Conservation (phyloP, 257 asterid genomes). For the Solanum arcanum region DNA sequence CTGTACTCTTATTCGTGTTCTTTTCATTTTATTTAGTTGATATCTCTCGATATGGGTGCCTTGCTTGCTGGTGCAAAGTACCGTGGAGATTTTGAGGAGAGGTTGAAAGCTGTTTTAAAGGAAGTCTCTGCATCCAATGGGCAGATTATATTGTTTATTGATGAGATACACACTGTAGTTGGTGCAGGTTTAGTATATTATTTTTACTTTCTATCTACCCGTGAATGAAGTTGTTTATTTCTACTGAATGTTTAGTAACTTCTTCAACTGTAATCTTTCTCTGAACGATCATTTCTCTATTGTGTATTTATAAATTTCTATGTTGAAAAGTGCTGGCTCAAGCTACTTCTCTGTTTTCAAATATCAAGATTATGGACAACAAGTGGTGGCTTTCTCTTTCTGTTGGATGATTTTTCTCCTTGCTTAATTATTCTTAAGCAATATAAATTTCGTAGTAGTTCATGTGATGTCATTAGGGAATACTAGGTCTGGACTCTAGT, state of each 20-base stretch:
- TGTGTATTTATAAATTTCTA: background rate
- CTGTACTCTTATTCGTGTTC: background rate
- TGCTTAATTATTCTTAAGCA: background rate
- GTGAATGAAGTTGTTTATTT: background rate
- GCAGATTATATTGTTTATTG: constrained; percentile 78
- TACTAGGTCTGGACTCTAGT: background rate
- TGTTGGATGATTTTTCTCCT: background rate
- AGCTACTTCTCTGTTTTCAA: background rate
- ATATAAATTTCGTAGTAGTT: background rate
- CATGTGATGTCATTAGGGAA: background rate
- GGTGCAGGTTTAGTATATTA: constrained; percentile 64
- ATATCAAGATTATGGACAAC: background rate
- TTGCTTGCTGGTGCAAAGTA: constrained; percentile 90
- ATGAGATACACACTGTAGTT: constrained; percentile 92
- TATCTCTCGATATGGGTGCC: constrained; percentile 88
- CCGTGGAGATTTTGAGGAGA: constrained; percentile 93
- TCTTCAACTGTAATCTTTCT: background rate
- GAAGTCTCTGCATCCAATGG: constrained; percentile 84
- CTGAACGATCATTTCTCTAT: background rate
- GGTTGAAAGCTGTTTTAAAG: constrained; percentile 84
- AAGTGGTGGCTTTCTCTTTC: background rate
- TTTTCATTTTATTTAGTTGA: constrained; percentile 37
- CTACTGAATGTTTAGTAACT: background rate
- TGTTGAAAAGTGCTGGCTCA: background rate
- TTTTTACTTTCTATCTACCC: background rate